Evolutionary conservation across 2,329 filamentous ascomycete genomes (phyloP), one percentile per base, ranked within the genome.

Genomic region (Colletotrichum sp.): DNA sequence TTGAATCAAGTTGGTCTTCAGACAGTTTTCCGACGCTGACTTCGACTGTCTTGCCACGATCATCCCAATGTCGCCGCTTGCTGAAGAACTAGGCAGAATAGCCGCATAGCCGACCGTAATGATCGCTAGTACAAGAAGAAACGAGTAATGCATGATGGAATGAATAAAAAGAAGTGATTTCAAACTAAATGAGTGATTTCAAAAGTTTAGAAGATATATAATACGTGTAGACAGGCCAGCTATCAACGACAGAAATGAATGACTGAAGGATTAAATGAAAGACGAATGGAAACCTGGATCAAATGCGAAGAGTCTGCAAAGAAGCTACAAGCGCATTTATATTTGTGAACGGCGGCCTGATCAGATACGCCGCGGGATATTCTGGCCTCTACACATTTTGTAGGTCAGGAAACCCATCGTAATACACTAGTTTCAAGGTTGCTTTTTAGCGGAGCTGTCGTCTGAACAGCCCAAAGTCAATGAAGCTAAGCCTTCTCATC

Each of bases 1-100:
- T 79, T 90, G 89, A 52, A 90, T 82, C 66, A 85, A 84, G 43
- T 81, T 78, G 5, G 83, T 82, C 65, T 84, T 76, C 7, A 90
- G 81, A 59, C 80, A 82, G 32, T 6, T 60, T 9, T 9, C n/a
- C 24, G 64, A 36, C 12, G 7, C n/a, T 32, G 64, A 36, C 16
- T 67, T 36, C 13, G 64, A 48, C 26, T 72, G 70, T n/a, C 70
- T 67, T 9, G 70, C 30, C 32, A 60, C 12, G 4, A 28, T 6
- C 30, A 5, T 24, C n/a, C 28, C 16, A 16, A 18, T n/a, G 12
- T 30, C 3, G n/a, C 16, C 26, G 7, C 21, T 24, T 4, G 4
- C 7, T 21, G 60, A 30, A 57, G 39, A 39, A 30, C 39, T 21
- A 9, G 59, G 59, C 18, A 71, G 30, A 34, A 18, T 21, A 3